These are phyloP conservation scores for Ampelomyces quisqualis DNA, from an alignment of 2,329 filamentous ascomycete genomes.

Conservation along the genomic window DNA sequence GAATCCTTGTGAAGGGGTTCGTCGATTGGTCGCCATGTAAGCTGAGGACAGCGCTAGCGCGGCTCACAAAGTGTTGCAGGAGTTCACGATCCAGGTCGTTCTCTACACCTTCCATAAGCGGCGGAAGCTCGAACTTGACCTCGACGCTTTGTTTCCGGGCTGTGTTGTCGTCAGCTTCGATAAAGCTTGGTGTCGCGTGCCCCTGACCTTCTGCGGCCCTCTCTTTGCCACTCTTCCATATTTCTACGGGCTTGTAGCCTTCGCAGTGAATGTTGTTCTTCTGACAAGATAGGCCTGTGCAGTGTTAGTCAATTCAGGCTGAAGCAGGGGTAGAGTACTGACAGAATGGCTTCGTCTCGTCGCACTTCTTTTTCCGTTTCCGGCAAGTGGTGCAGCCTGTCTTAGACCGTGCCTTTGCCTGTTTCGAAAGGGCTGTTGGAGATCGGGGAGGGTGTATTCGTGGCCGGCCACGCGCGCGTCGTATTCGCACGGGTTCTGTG, in stretches of 20 bases:
- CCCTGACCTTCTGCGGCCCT: conserved; percentile 63
- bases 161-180: conserved; percentile 23
- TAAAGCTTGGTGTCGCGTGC: background rate
- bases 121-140: conserved; percentile 52
- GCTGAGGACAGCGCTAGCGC: conserved; percentile 77
- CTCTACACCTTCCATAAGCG: conserved; percentile 78
- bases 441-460: conserved; percentile 72
- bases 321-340: conserved; percentile 10
- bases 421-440: conserved; percentile 63
- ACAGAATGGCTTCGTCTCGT: conserved; percentile 52
- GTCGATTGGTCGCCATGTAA: conserved; percentile 72
- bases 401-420: conserved; percentile 70
- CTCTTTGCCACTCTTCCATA: conserved; percentile 85
- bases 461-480: conserved; percentile 67
- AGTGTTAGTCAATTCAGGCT: conserved; percentile 24
- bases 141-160: conserved; percentile 39
- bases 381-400: conserved; percentile 61
- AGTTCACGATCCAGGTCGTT: conserved; percentile 76
- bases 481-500: conserved; percentile 40
- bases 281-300: conserved; percentile 76
- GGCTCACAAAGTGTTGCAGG: conserved; percentile 77
- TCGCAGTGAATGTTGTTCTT: conserved; percentile 93
- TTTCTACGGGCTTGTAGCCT: conserved; percentile 81
- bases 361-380: conserved; percentile 62
- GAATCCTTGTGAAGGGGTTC: conserved; percentile 82